These are phyloP conservation scores for Scheffersomyces coipomensis DNA, from an alignment of 805 yeast species.

Conservation along the genomic window DNA sequence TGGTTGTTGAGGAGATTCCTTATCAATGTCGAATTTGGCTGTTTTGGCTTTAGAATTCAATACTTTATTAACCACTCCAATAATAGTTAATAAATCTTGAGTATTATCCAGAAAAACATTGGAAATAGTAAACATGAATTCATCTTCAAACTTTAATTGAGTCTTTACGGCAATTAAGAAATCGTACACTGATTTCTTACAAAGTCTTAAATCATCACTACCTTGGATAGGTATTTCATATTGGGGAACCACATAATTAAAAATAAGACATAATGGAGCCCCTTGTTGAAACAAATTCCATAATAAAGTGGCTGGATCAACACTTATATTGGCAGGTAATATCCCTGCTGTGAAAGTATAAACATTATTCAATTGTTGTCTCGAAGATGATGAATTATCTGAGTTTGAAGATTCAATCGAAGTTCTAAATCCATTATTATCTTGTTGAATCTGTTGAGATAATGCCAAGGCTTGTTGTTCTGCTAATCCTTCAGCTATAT, in stretches of 20 bases:
- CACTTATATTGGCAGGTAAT: conserved; percentile 66
- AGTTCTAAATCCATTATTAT: conserved; percentile 25
- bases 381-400: conserved; percentile 21
- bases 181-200: conserved; percentile 87
- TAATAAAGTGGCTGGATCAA: conserved; percentile 91
- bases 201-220: conserved; percentile 77
- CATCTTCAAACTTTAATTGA: conserved; percentile 71
- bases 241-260: conserved; percentile 56
- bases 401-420: conserved; percentile 32
- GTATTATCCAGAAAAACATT: conserved; percentile 85
- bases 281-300: conserved; percentile 91
- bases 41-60: conserved; percentile 23
- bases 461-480: conserved; percentile 67
- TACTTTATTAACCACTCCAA: conserved; percentile 68
- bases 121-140: conserved; percentile 83
- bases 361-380: conserved; percentile 30
- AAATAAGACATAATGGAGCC: conserved; percentile 82
- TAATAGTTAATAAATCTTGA: conserved; percentile 70
- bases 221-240: conserved; percentile 59
- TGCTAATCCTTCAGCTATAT: conserved; percentile 64
- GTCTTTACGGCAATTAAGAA: conserved; percentile 84
- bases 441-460: conserved; percentile 38
- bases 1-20: conserved; percentile 2
- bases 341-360: conserved; percentile 75
- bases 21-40: not conserved